Evolutionary conservation across 2,329 filamentous ascomycete genomes (phyloP).

Genomic region (Exophiala calicioides): DNA sequence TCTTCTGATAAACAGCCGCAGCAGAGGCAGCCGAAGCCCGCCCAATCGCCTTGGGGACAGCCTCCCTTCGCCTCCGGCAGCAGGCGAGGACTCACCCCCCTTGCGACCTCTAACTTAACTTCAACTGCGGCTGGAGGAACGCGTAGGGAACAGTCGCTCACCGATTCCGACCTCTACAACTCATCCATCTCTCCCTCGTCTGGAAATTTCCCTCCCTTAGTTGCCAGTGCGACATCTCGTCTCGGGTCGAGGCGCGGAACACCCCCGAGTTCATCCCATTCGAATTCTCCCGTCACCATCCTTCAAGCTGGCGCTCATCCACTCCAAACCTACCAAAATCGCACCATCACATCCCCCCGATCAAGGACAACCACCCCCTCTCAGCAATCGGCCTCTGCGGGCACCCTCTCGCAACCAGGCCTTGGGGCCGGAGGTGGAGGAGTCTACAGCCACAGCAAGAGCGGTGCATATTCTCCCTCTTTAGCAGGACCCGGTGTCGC

Average conservation of each 20-base stretch:
- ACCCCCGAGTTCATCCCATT: constrained; percentile 20
- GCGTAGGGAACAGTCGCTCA: constrained; percentile 16
- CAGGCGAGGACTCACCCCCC: constrained; percentile 60
- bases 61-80: constrained; percentile 56
- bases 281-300: constrained; percentile 56
- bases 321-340: constrained; percentile 33
- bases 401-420: constrained; percentile 50
- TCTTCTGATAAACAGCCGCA: constrained; percentile 17
- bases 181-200: constrained; percentile 17
- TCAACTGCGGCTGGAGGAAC: constrained; percentile 35
- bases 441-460: constrained; percentile 59
- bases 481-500: constrained; percentile 58
- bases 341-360: constrained; percentile 58
- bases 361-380: constrained; percentile 56
- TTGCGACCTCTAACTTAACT: constrained; percentile 55
- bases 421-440: constrained; percentile 55
- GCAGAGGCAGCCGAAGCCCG: constrained; percentile 24
- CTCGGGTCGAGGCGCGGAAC: constrained; percentile 19
- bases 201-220: constrained; percentile 17
- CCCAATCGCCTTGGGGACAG: constrained; percentile 58
- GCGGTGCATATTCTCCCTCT: constrained; percentile 57
- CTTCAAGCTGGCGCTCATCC: constrained; percentile 58
- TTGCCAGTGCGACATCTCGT: constrained; percentile 16
- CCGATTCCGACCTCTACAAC: constrained; percentile 15
- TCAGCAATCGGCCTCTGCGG: constrained; percentile 56